Evolutionary conservation across 208 protist species (phyloP), one percentile per base, ranked within the genome.

Genomic region (Wallacemonas rigidus): DNA sequence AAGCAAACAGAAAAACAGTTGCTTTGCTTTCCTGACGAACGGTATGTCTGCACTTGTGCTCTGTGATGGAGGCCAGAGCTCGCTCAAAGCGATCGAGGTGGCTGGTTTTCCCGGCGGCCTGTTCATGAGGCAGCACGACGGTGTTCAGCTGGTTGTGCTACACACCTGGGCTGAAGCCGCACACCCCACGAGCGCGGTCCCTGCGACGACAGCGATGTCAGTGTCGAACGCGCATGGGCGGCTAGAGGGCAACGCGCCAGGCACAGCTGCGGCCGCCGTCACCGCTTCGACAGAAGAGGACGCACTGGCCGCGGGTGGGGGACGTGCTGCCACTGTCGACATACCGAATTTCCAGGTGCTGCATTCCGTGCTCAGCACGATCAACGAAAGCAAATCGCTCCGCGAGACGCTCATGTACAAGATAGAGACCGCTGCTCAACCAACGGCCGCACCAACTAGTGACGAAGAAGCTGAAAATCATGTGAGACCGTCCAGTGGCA

Each of bases 21-120:
- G 26, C 26, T 36, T 17, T 38, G 0, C 9, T n/a, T 58, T 1
- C 11, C 6, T 9, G 38, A n/a, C 50, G 40, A 69, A 56, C 26
- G 56, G 40, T 7, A 71, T 71, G 67, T 12, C 47, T 2, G 74
- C 78, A 17, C 67, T 93, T 14, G 87, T 95, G 15, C 77, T 97
- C 51, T 94, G 84, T 54, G 92, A 97, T 75, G 92, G 92, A 44
- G 81, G 80, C 6, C 75, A 86, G n/a, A 81, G 79, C 40, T 85
- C 90, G 2, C 41, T 87, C 26, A 89, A 86, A 54, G 85, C 87
- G 3, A 67, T 91, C n/a, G 81, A 90, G 69, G 84, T 91, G 64
- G 90, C 87, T 15, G 81, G 87, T 50, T 72, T 85, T 35, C 76
- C 77, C 15, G 82, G 86, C 11, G 15, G 71, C 35, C 53, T 77